These are phyloP conservation scores for Scenedesmus sp. DNA, from an alignment of 163 green algal genomes.

Conservation along the genomic window DNA sequence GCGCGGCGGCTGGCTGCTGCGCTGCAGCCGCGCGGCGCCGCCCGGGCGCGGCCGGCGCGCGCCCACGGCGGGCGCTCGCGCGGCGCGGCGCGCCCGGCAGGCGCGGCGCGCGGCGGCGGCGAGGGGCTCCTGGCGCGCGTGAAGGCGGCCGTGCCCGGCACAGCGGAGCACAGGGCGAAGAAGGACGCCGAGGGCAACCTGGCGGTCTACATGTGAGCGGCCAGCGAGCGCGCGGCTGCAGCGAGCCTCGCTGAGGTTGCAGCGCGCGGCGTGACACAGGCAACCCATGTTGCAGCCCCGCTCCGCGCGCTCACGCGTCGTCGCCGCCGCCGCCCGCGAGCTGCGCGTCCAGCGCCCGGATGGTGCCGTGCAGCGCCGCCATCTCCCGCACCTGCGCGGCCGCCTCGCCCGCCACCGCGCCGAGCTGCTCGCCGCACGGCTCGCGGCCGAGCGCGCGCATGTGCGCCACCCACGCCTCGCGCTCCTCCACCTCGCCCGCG, in stretches of 20 bases:
- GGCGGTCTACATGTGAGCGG: not conserved
- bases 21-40: no score
- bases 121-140: not conserved
- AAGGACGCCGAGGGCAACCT: not conserved
- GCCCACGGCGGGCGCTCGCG: no score
- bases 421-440: slow-evolving; percentile 3
- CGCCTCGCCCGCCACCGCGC: slow-evolving; percentile 1
- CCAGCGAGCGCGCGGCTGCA: no score
- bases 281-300: no score
- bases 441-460: slow-evolving; percentile 29
- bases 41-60: no score
- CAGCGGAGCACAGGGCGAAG: slow-evolving; percentile 22
- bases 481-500: slow-evolving; percentile 20
- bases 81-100: no score
- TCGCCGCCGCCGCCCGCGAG: not conserved
- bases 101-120: no score
- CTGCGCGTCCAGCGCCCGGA: slow-evolving; percentile 19
- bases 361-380: slow-evolving; percentile 7
- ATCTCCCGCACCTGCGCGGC: slow-evolving; percentile 23
- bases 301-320: no score
- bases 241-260: not conserved
- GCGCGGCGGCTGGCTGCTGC: not conserved
- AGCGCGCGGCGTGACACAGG: not conserved
- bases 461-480: slow-evolving; percentile 11
- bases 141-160: slow-evolving; percentile 26